Evolutionary conservation across 2,329 filamentous ascomycete species (phyloP), one percentile per base, ranked within the genome.

Genomic region (Volutella citrinella): DNA sequence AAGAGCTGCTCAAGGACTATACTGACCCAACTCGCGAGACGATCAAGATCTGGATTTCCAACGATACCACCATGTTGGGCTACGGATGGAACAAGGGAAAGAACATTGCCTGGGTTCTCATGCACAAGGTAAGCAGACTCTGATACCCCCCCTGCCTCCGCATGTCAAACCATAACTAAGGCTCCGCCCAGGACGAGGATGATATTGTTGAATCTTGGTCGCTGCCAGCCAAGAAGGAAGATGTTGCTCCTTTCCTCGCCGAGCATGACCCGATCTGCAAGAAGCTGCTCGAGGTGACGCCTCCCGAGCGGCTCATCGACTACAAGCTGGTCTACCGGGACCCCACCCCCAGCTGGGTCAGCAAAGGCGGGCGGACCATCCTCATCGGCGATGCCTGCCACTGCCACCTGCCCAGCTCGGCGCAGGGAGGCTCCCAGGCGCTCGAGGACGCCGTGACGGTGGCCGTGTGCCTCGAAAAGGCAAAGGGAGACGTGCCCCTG

Each of bases 131-230:
- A 20, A 27, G 24, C 23, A 8, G n/a, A n/a, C n/a, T n/a, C n/a
- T n/a, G n/a, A n/a, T n/a, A n/a, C n/a, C n/a, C n/a, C n/a, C n/a
- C n/a, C n/a, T n/a, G n/a, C n/a, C n/a, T n/a, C n/a, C n/a, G n/a
- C n/a, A n/a, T n/a, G n/a, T n/a, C n/a, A n/a, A n/a, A n/a, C n/a
- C n/a, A n/a, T n/a, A n/a, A n/a, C n/a, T n/a, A n/a, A n/a, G n/a
- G n/a, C 4, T 7, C n/a, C 9, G 11, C 12, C 9, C 32, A 46
- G 10, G 46, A 48, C 3, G 37, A 44, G 1, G 36, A 37, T 14
- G 46, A 49, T 2, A 47, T 48, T 6, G 43, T 43, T 4, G 46
- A 48, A 25, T 46, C 45, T 2, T 48, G 46, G 46, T 48, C 45
- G 0, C 37, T 44, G 4, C 45, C 45, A 9, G 46, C 40, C 0